Percentiles rank a stretch among this genome's conserved stretches.
Conservation (phyloP, 108 stramenopile genomes). For the Nannochloropsis oceanica region DNA sequence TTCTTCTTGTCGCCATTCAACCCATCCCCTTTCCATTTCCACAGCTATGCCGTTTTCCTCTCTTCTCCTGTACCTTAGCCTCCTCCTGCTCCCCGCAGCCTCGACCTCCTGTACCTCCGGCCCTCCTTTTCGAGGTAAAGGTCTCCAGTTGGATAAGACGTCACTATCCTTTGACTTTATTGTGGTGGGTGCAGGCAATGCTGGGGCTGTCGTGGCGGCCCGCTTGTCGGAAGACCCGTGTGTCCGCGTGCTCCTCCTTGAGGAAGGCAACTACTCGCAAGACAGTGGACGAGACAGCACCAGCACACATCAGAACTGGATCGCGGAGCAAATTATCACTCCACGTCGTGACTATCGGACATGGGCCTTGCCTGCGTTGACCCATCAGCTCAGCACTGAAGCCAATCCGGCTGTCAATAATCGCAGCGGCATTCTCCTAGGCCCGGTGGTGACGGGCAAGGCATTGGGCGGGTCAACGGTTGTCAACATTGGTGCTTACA, state of each 20-base stretch:
- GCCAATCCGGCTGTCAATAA: not conserved
- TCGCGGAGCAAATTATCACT: not conserved
- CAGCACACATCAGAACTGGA: not conserved
- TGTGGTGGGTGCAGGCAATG: conserved; percentile 55
- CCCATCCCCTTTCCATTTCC: not conserved
- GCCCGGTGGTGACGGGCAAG: not conserved
- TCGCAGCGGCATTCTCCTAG: not conserved
- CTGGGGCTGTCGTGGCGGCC: conserved; percentile 51
- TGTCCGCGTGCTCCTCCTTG: conserved; percentile 36
- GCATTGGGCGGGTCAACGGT: not conserved
- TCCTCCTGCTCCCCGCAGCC: not conserved
- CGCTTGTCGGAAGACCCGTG: conserved; percentile 33
- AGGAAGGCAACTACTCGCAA: conserved; percentile 30
- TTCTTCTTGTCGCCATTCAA: not conserved
- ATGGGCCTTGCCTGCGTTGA: not conserved
- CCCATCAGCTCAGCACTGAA: not conserved
- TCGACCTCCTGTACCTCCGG: not conserved
- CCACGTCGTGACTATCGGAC: not conserved
- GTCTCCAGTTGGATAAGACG: not conserved
- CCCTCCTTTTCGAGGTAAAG: not conserved
- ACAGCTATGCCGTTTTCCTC: not conserved
- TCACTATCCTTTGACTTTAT: conserved; percentile 43
- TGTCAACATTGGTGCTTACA: not conserved
- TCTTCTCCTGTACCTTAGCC: not conserved
- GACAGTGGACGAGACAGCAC: not conserved